A percentile compares a stretch with the other conserved stretches of the same genome.
phyloP scores from a whole-genome alignment of 2,329 filamentous ascomycete species.

The Dothideomycetes sp. region DNA sequence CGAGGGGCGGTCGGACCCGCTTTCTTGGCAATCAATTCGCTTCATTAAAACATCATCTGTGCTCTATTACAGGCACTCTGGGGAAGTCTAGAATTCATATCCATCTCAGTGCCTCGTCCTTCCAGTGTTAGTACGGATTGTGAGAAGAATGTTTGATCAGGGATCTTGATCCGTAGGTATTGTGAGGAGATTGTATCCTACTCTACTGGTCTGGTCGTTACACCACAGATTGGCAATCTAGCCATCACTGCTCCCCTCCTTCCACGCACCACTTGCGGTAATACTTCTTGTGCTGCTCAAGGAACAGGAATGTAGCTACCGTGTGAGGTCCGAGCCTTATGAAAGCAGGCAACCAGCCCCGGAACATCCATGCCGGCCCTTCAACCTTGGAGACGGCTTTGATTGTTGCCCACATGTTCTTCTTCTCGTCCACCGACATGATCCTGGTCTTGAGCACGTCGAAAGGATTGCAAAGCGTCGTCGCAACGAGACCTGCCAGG shows the following conservation, averaged over 20 bases:
- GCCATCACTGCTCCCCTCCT: neutral
- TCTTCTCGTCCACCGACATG: conserved; percentile 55
- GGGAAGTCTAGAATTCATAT: too few relatives aligned
- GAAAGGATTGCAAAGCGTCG: conserved; percentile 74
- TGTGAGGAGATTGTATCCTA: too few relatives aligned
- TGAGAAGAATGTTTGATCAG: too few relatives aligned
- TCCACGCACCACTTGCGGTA: conserved; percentile 42
- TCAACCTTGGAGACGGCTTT: conserved; percentile 60
- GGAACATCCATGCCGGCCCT: conserved; percentile 76
- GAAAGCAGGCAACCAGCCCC: conserved; percentile 78
- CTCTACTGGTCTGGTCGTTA: too few relatives aligned
- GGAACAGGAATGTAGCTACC: conserved; percentile 75
- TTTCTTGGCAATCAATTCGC: conserved; percentile 13
- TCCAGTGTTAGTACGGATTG: too few relatives aligned
- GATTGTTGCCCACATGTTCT: conserved; percentile 52
- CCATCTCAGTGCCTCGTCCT: too few relatives aligned
- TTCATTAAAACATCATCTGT: too few relatives aligned
- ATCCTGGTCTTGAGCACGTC: conserved; percentile 85
- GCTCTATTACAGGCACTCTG: too few relatives aligned
- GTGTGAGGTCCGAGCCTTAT: conserved; percentile 64
- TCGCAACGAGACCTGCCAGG: conserved; percentile 72
- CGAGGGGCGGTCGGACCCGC: conserved; percentile 5
- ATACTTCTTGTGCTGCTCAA: conserved; percentile 76
- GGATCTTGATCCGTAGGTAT: too few relatives aligned
- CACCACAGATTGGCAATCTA: too few relatives aligned